Conservation (phyloP, 2,329 filamentous ascomycete species). For the Coniochaeta ligniaria region DNA sequence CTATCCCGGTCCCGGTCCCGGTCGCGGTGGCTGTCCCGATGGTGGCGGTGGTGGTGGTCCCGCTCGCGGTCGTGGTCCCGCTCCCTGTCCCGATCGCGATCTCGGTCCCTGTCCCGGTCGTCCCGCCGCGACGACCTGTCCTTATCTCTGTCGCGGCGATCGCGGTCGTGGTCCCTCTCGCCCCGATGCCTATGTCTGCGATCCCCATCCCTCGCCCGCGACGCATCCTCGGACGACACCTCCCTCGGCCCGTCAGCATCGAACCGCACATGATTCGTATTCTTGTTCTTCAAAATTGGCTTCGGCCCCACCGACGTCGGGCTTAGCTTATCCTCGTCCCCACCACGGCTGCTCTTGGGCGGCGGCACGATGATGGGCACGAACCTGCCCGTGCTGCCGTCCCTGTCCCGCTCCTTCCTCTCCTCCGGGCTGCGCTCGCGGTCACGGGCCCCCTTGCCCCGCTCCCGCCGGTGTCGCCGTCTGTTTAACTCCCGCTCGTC, state of each 20-base stretch:
- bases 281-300: slow-evolving; percentile 55
- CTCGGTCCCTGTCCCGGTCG: slow-evolving; percentile 23
- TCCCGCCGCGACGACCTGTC: slow-evolving; percentile 1
- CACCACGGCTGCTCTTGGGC: slow-evolving; percentile 13
- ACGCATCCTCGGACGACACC: slow-evolving; percentile 24
- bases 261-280: slow-evolving; percentile 49
- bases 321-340: slow-evolving; percentile 18
- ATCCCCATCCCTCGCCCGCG: slow-evolving; percentile 16
- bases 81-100: slow-evolving; percentile 18
- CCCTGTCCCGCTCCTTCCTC: slow-evolving; percentile 7
- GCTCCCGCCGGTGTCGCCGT: not conserved
- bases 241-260: slow-evolving; percentile 38
- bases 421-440: not conserved
- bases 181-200: slow-evolving; percentile 14
- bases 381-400: slow-evolving; percentile 17
- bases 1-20: slow-evolving; percentile 11
- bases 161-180: slow-evolving; percentile 12
- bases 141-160: slow-evolving; percentile 14
- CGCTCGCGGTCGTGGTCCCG: slow-evolving; percentile 23
- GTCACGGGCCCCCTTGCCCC: not conserved
- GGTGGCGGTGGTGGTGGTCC: slow-evolving; percentile 7
- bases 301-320: slow-evolving; percentile 36
- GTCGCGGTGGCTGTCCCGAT: slow-evolving; percentile 1
- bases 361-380: slow-evolving; percentile 34
- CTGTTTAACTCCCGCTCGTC: no score